Conservation (phyloP, 495 filamentous ascomycete species). For the Talaromyces wortmannii region DNA sequence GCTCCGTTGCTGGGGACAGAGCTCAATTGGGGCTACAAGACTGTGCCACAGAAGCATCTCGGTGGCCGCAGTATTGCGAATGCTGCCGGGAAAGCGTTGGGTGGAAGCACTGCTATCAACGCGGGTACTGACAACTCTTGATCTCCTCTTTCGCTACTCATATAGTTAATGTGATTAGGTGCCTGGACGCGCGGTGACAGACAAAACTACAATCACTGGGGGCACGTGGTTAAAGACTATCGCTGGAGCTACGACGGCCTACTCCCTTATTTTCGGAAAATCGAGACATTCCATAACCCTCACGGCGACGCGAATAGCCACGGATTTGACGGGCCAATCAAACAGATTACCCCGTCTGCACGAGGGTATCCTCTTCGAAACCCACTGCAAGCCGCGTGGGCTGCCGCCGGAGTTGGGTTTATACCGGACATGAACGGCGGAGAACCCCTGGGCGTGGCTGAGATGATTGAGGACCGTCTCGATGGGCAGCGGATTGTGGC, state of each 20-base stretch:
- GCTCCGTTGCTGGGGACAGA: constrained; percentile 35
- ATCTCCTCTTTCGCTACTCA: neutral
- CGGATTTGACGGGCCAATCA: constrained; percentile 18
- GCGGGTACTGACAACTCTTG: neutral
- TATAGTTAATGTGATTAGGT: constrained; percentile 10
- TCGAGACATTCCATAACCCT: constrained; percentile 10
- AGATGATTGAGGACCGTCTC: constrained; percentile 20
- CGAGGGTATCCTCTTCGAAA: constrained; percentile 17
- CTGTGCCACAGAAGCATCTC: constrained; percentile 45
- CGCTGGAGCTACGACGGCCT: constrained; percentile 26
- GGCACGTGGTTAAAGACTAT: constrained; percentile 15
- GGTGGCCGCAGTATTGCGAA: constrained; percentile 46
- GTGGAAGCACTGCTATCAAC: constrained; percentile 58
- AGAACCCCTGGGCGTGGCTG: constrained; percentile 17
- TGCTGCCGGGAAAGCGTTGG: constrained; percentile 52
- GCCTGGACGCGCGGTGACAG: constrained; percentile 26
- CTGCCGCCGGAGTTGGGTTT: constrained; percentile 17
- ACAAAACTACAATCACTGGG: constrained; percentile 33
- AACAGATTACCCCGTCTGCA: constrained; percentile 4
- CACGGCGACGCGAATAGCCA: constrained; percentile 9
- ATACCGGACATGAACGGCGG: constrained; percentile 17
- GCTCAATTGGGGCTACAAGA: constrained; percentile 59
- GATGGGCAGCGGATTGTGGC: constrained; percentile 27
- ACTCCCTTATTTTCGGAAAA: constrained; percentile 15
- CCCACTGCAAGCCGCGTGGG: constrained; percentile 22